Evolutionary conservation across 345 rosid genomes (phyloP), one percentile per base, ranked within the genome.

Genomic region (Melaleuca quinquenervia): DNA sequence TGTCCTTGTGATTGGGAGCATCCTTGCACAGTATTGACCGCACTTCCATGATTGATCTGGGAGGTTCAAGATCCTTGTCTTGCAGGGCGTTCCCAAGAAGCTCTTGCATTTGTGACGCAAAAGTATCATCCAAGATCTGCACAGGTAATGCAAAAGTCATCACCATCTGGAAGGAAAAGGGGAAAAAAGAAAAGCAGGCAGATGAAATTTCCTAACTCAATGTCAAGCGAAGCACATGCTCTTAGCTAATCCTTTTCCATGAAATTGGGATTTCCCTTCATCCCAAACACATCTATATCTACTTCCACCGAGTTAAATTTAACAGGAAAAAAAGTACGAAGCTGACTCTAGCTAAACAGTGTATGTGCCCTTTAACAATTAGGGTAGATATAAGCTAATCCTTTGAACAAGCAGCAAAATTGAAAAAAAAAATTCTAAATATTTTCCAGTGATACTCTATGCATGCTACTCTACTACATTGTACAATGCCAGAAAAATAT

Each of bases 51-150:
- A 97, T 93, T 1, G 99, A 96, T 90, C 98, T 93, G 0, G 99
- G 98, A 27, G 98, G 94, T 91, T 97, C 99, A 20, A 97, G 89
- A 87, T 97, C 99, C 87, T 97, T 96, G 83, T 92, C 98, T 84
- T 91, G 94, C 50, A 97, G 89, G 1, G 95, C 91, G 78, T 96
- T 97, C 52, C 99, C 99, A 7, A 97, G 94, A 55, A 97, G 93
- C 90, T 94, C 95, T 90, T 97, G 99, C 94, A 97, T 95, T 87
- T 95, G 97, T 52, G 99, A 96, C 58, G 93, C 99, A 91, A 96
- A 97, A 44, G 98, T 91, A 89, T 96, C 99, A 58, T 97, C 99
- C 86, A 97, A 86, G 62, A 97, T 94, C 99, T 97, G 95, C 92
- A 82, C 29, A 52, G n/a, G 44, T 82, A 64, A 84, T 84, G 41